Evolutionary conservation across 1,284 basidiomycete genomes (phyloP).

Genomic region (Tylopilus sp.): DNA sequence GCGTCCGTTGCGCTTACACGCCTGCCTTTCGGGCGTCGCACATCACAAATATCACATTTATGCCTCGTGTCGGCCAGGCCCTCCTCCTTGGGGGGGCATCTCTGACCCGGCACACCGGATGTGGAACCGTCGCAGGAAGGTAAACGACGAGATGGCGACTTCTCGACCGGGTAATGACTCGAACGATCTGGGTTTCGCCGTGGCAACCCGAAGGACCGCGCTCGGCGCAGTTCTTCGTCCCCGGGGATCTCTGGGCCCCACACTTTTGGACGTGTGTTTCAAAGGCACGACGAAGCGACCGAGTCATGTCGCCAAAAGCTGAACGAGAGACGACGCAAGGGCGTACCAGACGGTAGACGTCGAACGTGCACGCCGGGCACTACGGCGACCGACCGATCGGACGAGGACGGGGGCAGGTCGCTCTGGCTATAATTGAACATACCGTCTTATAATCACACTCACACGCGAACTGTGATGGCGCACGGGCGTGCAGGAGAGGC

Average conservation of each 20-base stretch:
- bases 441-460: constrained; percentile 23
- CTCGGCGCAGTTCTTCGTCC: not conserved
- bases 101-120: constrained; percentile 12
- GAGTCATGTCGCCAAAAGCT: not conserved
- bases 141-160: constrained; percentile 14
- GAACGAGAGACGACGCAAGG: too few species aligned
- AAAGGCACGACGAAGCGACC: constrained; percentile 1
- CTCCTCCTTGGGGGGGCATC: constrained; percentile 15
- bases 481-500: constrained; percentile 1
- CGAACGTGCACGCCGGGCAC: too few species aligned
- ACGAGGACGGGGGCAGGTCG: not conserved
- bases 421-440: constrained; percentile 12
- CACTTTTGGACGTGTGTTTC: not conserved
- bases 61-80: constrained; percentile 18
- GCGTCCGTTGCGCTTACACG: constrained; percentile 7
- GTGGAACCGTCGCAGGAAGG: not conserved
- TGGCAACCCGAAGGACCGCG: constrained; percentile 13
- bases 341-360: too few species aligned
- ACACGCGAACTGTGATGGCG: not conserved
- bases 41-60: not conserved
- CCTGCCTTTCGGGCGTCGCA: not conserved
- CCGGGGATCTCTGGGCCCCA: too few species aligned
- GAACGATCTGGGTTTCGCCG: constrained; percentile 4
- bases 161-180: constrained; percentile 13
- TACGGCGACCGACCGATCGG: not conserved